Base-by-base conservation (phyloP, 2,329 filamentous ascomycete species). In the Fusarium incarnatum region DNA sequence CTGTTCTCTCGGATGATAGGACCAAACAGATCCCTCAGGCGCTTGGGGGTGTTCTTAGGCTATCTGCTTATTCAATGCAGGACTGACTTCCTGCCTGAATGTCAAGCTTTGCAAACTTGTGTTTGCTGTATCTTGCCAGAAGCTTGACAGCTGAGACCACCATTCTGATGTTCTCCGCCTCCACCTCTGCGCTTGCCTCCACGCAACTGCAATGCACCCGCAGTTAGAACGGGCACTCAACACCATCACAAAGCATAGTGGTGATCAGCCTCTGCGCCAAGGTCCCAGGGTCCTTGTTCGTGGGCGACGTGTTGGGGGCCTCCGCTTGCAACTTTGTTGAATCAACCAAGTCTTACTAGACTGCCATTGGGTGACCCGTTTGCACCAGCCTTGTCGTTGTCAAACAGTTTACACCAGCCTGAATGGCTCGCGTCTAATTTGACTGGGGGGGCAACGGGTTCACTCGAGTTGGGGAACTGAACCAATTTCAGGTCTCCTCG, bases 251-350 rank as follows among this genome's bases (percentile, higher is more conserved):
- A 60, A 61, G 48, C 52, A 54, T 46, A 37, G 60, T 59, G 58
- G 61, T 56, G 60, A 68, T 74, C 67, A 74, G 68, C 69, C 57
- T 73, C 50, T 53, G 47, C 42, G 41, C 37, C 72, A 74, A 68
- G 60, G 65, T 67, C 65, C 62, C 60, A 66, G 70, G 65, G 72
- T 50, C 70, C 62, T 54, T 71, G 58, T 49, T 47, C 56, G 53
- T 46, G 34, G 34, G 42, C 54, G 53, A 48, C 53, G 37, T 67
- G 62, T 72, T 68, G 57, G 60, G 68, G 63, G 52, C 52, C 49
- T 65, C 40, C n/a, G 53, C 46, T 42, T 25, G n/a, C 53, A 25
- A 34, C 61, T 63, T 60, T 67, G 67, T 64, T 70, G 67, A 56
- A 67, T 50, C 37, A 37, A 52, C 20, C 58, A 37, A 47, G 25